Percentiles rank a stretch among this genome's conserved stretches.
Conservation (phyloP, 345 rosid species). For the Eucalyptus pumila region DNA sequence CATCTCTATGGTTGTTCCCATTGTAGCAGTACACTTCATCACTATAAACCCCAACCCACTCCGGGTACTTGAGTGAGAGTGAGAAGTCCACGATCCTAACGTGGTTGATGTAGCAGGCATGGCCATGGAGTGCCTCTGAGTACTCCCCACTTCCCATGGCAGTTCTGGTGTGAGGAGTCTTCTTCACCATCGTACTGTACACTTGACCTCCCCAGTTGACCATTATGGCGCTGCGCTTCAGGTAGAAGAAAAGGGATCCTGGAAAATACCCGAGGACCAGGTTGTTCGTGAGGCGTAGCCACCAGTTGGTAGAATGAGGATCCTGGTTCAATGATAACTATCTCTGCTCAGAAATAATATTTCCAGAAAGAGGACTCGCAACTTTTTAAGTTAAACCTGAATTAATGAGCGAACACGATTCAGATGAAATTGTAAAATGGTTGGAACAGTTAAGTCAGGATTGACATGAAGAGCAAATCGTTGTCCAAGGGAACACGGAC, state of each 20-base stretch:
- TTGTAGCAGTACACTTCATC: slow-evolving; percentile 20
- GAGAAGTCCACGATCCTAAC: slow-evolving; percentile 29
- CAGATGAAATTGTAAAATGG: not conserved
- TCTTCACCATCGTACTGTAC: slow-evolving; percentile 20
- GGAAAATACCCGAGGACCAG: slow-evolving; percentile 33
- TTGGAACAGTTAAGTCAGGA: not conserved
- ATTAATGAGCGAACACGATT: not conserved
- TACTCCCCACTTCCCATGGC: slow-evolving; percentile 39
- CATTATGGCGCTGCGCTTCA: slow-evolving; percentile 17
- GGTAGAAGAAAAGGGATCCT: not conserved
- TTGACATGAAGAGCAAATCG: not conserved
- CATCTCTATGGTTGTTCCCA: not conserved
- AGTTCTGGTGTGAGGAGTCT: slow-evolving; percentile 37
- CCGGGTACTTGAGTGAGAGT: slow-evolving; percentile 16
- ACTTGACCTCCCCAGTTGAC: slow-evolving; percentile 61
- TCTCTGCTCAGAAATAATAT: not conserved
- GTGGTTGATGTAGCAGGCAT: slow-evolving; percentile 16
- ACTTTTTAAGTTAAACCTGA: not conserved
- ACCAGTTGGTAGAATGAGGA: slow-evolving; percentile 27
- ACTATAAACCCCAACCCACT: not conserved
- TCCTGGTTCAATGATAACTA: slow-evolving; percentile 11
- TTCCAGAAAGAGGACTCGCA: not conserved
- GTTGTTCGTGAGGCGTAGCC: slow-evolving; percentile 3
- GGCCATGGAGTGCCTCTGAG: not conserved
- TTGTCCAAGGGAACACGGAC: not conserved